Conservation (phyloP, 2,329 filamentous ascomycete species). For the Xylaria sp. region DNA sequence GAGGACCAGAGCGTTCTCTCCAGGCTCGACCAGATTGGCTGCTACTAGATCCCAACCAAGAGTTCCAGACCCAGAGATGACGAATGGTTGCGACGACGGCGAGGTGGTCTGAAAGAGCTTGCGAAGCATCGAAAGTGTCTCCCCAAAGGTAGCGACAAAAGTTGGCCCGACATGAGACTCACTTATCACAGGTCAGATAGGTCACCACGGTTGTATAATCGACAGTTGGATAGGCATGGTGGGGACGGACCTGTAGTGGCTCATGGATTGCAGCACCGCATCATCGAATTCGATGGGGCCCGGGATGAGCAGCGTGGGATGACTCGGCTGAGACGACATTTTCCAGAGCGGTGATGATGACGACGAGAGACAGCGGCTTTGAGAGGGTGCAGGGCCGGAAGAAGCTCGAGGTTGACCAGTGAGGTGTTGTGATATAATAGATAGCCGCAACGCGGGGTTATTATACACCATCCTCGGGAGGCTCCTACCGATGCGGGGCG, state of each 20-base stretch:
- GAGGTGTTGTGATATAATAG: conserved; percentile 47
- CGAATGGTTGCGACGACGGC: conserved; percentile 85
- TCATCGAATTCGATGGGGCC: conserved; percentile 99
- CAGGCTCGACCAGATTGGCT: conserved; percentile 89
- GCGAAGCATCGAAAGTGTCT: conserved; percentile 86
- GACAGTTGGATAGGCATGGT: neutral
- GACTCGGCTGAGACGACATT: conserved; percentile 71
- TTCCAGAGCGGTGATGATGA: conserved; percentile 46
- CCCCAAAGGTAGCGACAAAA: conserved; percentile 91
- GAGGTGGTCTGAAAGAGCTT: conserved; percentile 93
- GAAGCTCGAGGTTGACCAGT: conserved; percentile 38
- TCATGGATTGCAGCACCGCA: conserved; percentile 94
- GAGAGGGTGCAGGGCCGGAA: conserved; percentile 41
- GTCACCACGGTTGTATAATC: conserved; percentile 13
- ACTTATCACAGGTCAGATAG: conserved; percentile 57
- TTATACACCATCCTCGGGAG: conserved; percentile 37
- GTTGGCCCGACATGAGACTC: conserved; percentile 92
- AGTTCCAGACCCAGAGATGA: conserved; percentile 94
- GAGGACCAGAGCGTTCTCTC: conserved; percentile 90
- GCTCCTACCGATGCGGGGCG: conserved; percentile 43
- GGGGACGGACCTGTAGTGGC: conserved; percentile 80
- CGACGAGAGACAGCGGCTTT: conserved; percentile 47
- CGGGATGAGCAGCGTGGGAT: conserved; percentile 87
- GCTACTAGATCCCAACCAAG: conserved; percentile 96
- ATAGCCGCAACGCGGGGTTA: conserved; percentile 48